A percentile compares a stretch with the other conserved stretches of the same genome.
These are phyloP conservation scores for Pleurotus salmoneostramineus DNA, from an alignment of 768 basidiomycete genomes.

Conservation along the genomic window DNA sequence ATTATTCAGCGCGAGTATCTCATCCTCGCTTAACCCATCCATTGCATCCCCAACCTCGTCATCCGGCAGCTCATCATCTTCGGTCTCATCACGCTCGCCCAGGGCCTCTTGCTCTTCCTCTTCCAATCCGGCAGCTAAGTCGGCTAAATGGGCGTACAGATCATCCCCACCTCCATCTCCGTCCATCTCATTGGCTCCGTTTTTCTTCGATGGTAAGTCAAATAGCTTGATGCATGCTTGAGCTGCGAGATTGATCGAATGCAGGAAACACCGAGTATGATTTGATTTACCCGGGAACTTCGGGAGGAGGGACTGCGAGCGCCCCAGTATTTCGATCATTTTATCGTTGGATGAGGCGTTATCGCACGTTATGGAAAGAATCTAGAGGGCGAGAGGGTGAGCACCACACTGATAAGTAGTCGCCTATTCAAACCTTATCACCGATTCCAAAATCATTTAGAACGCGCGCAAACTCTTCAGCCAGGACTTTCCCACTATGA, in stretches of 20 bases:
- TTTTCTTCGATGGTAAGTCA: conserved; percentile 17
- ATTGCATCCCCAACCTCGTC: conserved; percentile 1
- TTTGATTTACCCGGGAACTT: conserved; percentile 19
- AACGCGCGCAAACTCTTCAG: conserved; percentile 24
- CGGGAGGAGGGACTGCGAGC: conserved; percentile 16
- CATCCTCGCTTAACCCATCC: conserved; percentile 5
- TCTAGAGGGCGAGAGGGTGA: conserved; percentile 11
- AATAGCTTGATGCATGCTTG: conserved; percentile 27
- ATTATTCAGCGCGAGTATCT: background rate
- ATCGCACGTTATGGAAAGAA: conserved; percentile 29
- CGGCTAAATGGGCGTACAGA: background rate
- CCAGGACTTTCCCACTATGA: conserved; percentile 30
- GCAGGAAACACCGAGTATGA: conserved; percentile 30
- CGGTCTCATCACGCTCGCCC: background rate
- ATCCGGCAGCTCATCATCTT: conserved; percentile 7
- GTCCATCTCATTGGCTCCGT: no score
- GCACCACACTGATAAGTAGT: background rate
- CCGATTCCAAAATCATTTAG: conserved; percentile 29
- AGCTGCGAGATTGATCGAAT: conserved; percentile 33
- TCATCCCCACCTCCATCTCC: no score
- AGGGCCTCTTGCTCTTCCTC: conserved; percentile 4
- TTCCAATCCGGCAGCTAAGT: conserved; percentile 6
- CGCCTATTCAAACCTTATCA: conserved; percentile 26
- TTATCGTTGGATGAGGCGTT: conserved; percentile 31
- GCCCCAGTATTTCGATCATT: conserved; percentile 26